Evolutionary conservation across 495 filamentous ascomycete species (phyloP).

Genomic region (Pseudoneurospora amorphoporcata): DNA sequence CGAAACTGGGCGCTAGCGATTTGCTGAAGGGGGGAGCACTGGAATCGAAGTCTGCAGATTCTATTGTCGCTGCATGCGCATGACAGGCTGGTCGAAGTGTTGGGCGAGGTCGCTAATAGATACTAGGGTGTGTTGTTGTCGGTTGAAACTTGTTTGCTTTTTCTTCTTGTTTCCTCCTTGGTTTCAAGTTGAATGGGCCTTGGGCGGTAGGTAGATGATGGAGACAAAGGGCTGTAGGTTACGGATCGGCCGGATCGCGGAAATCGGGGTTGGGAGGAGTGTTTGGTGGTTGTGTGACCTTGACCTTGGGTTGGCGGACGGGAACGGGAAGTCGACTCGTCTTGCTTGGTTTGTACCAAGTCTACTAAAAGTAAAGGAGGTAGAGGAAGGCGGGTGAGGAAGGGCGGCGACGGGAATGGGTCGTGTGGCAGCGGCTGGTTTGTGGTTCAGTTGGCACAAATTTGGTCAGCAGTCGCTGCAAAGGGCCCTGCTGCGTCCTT

Average conservation of each 20-base stretch:
- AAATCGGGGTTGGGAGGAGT: background rate
- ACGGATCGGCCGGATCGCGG: background rate
- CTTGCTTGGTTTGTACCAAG: background rate
- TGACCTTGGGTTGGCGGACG: background rate
- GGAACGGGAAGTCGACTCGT: background rate
- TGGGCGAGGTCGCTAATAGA: background rate
- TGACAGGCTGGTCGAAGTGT: slow-evolving; percentile 1
- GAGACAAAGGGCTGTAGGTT: background rate
- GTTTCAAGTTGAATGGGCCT: background rate
- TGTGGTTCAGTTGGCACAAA: background rate
- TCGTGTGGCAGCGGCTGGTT: background rate
- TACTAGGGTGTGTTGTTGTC: background rate
- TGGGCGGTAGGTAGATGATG: background rate
- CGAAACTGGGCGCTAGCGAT: background rate
- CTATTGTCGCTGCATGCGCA: slow-evolving; percentile 21
- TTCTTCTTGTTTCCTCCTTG: background rate
- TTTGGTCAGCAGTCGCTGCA: background rate
- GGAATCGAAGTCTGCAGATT: background rate
- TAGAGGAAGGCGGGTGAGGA: background rate
- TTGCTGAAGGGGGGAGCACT: background rate
- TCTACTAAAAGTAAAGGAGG: background rate
- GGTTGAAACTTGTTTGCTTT: background rate
- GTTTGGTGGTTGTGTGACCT: background rate
- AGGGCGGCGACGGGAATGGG: background rate
- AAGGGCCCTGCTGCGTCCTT: background rate